Base-by-base conservation (phyloP, 2,329 filamentous ascomycete genomes). In the Neopestalotiopsis sp. region DNA sequence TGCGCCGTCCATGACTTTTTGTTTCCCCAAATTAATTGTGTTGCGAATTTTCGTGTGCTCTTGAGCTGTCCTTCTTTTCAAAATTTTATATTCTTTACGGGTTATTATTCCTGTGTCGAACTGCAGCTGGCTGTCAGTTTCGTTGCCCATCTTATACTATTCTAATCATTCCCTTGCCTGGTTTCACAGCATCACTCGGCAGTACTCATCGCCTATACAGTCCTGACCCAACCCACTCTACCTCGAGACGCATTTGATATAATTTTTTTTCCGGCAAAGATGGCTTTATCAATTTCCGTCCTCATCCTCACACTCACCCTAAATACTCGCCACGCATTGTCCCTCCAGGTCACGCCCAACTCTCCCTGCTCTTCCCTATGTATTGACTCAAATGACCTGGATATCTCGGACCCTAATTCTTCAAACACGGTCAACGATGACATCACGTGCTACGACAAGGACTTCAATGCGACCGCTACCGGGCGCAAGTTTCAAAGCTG, bases 281-380 rank as follows among this genome's bases (percentile, higher is more conserved):
- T 79, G 76, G 69, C 72, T 65, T 67, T 68, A 63, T 61, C 76
- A 34, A 61, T 74, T 58, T 68, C 77, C 28, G 61, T 74, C 53
- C 68, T 77, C 20, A 59, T 77, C 12, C 69, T 79, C 24, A 65
- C 71, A 6, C 63, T 74, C 28, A 28, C 64, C 45, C 17, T 61
- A 3, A 65, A 80, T 67, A 42, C 70, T 65, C 67, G 68, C 59
- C 67, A 67, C 66, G 68, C 65, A 24, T 42, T 66, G 20, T 71
- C 82, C 5, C 77, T 89, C 20, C 84, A 85, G 74, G 86, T 88
- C 64, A 81, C 86, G 13, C 85, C 87, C 40, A 83, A 85, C 71
- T 89, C 87, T 59, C 87, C 87, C 7, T 89, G 87, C 73, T 77
- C 86, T 17, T 80, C 82, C n/a, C 75, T 84, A 70, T 89, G 87